Conservation (phyloP, 192 early-diverging fungal species). For the Backusella macrospora region DNA sequence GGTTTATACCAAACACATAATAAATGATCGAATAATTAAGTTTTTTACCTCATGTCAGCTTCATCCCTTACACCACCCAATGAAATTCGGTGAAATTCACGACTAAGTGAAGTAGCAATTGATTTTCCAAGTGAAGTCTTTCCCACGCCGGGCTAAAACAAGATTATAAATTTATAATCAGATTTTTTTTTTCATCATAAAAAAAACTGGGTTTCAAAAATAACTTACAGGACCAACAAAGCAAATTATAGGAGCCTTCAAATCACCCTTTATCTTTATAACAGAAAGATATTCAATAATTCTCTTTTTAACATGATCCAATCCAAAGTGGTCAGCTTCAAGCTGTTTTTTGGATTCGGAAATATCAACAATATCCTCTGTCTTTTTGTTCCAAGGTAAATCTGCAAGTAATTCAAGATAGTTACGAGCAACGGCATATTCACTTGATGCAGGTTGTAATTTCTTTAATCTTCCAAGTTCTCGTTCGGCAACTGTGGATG, state of each 20-base stretch:
- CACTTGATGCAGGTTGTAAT: constrained; percentile 74
- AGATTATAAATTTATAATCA: constrained; percentile 15
- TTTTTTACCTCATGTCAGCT: constrained; percentile 69
- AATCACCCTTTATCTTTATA: constrained; percentile 65
- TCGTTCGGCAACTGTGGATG: constrained; percentile 56
- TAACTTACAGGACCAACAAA: constrained; percentile 62
- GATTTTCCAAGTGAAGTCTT: constrained; percentile 83
- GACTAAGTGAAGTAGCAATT: constrained; percentile 71
- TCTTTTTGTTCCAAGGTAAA: constrained; percentile 73
- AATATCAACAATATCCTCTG: constrained; percentile 71
- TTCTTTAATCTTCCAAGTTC: constrained; percentile 72
- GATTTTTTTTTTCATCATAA: neutral
- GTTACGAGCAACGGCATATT: constrained; percentile 77
- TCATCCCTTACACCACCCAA: constrained; percentile 87
- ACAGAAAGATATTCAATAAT: constrained; percentile 86
- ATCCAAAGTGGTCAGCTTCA: constrained; percentile 75
- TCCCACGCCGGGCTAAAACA: constrained; percentile 57
- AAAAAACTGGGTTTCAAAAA: neutral
- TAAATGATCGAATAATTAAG: neutral
- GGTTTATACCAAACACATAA: neutral
- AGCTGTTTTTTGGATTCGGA: constrained; percentile 63
- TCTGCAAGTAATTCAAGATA: constrained; percentile 79
- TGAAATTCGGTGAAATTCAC: constrained; percentile 84
- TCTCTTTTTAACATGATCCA: constrained; percentile 81
- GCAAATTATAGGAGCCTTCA: constrained; percentile 78